Base-by-base conservation (phyloP, 352 stramenopile genomes). In the Pythium inflatum region DNA sequence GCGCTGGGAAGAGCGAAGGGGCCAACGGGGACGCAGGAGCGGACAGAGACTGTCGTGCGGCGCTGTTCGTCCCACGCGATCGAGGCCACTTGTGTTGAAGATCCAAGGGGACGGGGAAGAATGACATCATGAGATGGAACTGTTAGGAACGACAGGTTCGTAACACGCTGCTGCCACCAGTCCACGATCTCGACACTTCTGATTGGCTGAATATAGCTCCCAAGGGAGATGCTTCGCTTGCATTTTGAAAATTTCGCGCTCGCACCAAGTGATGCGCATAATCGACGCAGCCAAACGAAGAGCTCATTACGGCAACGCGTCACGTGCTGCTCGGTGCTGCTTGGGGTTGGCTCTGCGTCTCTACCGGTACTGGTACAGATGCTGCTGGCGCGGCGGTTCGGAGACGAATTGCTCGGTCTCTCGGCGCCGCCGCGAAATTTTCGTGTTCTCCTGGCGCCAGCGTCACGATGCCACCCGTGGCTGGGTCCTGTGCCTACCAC, bases 91-190 rank as follows among this genome's bases (percentile, higher is more conserved):
- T 16, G 38, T 49, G 61, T 68, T 68, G 61, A 68, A 62, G 54
- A 57, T n/a, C n/a, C n/a, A n/a, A n/a, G n/a, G n/a, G n/a, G n/a
- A n/a, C n/a, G n/a, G n/a, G n/a, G n/a, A n/a, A n/a, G n/a, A n/a
- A n/a, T n/a, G n/a, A n/a, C n/a, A n/a, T n/a, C n/a, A n/a, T 40
- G 18, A 41, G 34, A 31, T 40, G 2, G n/a, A 45, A 24, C 11
- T 16, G 20, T 38, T 49, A 38, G 30, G 13, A 40, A 22, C n/a
- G 36, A 40, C 13, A 18, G 54, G 51, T 70, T 63, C 30, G 2
- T 70, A 70, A 51, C 62, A 20, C 27, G 25, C 62, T 70, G 58
- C 1, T 54, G 22, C 53, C 62, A 63, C 62, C 40, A 56, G 51
- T n/a, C 54, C 27, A 27, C 11, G 50, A 46, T 20, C 5, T 20